Evolutionary conservation across 495 filamentous ascomycete genomes (phyloP).

Genomic region (Elaphomyces granulatus): DNA sequence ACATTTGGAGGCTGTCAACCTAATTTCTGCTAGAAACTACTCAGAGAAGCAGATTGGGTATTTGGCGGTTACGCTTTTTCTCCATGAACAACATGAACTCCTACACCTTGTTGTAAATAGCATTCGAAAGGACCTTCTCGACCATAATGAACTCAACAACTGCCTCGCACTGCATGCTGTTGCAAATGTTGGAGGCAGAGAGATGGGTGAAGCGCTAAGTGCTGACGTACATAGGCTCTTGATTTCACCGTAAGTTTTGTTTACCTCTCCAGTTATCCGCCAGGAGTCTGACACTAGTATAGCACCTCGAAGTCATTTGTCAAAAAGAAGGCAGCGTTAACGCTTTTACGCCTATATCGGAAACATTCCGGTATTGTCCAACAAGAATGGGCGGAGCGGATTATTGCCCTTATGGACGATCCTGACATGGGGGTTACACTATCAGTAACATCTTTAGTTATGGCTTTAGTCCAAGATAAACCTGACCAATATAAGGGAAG

Average conservation of each 20-base stretch:
- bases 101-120: constrained; percentile 96
- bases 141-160: constrained; percentile 94
- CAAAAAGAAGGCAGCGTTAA: constrained; percentile 98
- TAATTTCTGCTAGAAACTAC: constrained; percentile 93
- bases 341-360: constrained; percentile 86
- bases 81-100: constrained; percentile 94
- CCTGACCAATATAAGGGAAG: constrained; percentile 85
- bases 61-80: constrained; percentile 88
- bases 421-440: constrained; percentile 86
- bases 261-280: background rate
- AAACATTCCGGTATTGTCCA: constrained; percentile 89
- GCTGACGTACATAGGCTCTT: constrained; percentile 85
- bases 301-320: constrained; percentile 96
- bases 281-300: background rate
- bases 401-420: constrained; percentile 98
- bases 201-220: constrained; percentile 94
- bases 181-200: constrained; percentile 89
- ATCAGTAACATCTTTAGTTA: constrained; percentile 91
- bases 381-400: constrained; percentile 91
- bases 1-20: constrained; percentile 93
- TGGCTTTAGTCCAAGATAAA: constrained; percentile 88
- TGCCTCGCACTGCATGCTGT: constrained; percentile 97
- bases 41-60: constrained; percentile 99
- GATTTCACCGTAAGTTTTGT: constrained; percentile 72
- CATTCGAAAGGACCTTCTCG: constrained; percentile 87